phyloP scores from a whole-genome alignment of 2,329 filamentous ascomycete genomes.

The Aspergillus chevalieri region DNA sequence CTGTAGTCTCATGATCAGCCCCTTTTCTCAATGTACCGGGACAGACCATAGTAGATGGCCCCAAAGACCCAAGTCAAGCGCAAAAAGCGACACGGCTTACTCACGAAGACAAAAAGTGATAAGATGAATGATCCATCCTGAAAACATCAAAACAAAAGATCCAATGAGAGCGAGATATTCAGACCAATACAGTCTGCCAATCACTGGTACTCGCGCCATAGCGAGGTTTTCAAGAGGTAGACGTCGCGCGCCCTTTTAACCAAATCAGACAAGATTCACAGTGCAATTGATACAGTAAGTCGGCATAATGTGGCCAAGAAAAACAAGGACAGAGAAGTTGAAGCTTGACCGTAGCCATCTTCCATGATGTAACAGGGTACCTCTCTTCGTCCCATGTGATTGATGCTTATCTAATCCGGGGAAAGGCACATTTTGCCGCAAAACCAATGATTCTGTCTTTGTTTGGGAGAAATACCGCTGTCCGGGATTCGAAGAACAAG shows the following conservation, averaged over 20 bases:
- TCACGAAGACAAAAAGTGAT: conserved; percentile 81
- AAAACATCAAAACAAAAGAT: conserved; percentile 73
- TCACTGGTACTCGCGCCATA: conserved; percentile 57
- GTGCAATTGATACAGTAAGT: background rate
- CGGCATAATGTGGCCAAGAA: background rate
- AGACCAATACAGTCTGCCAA: conserved; percentile 56
- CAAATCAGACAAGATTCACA: background rate
- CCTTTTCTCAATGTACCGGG: background rate
- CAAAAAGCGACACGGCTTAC: conserved; percentile 25
- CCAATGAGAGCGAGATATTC: conserved; percentile 84
- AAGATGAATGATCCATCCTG: conserved; percentile 77
- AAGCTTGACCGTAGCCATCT: background rate
- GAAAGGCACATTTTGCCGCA: conserved; percentile 15
- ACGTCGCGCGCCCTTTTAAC: too few relatives aligned
- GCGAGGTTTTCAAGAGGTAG: conserved; percentile 6
- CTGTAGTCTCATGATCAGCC: conserved; percentile 39
- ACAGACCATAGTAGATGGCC: conserved; percentile 2
- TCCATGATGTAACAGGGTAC: background rate
- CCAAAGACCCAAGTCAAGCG: background rate
- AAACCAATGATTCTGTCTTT: background rate
- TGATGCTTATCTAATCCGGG: conserved; percentile 29
- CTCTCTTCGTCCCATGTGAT: conserved; percentile 15
- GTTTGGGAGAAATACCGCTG: too few relatives aligned
- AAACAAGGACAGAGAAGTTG: background rate
- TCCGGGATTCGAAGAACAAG: too few relatives aligned